Base-by-base conservation (phyloP, 805 yeast genomes). In the Wickerhamiella slavikovae region DNA sequence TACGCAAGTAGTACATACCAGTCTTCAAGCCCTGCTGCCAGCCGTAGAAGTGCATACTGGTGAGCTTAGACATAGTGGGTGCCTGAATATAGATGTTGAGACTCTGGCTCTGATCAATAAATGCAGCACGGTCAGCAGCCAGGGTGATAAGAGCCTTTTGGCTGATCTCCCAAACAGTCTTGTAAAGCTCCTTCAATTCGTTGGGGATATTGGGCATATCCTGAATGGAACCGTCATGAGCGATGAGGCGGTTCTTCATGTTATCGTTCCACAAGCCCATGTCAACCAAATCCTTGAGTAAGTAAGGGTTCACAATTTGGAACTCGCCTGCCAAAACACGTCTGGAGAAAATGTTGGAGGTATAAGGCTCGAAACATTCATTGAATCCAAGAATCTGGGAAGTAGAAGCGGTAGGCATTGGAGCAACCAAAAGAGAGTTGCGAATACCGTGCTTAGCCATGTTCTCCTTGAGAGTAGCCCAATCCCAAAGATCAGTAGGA, bases 21-120 rank as follows among this genome's bases (percentile, higher is more conserved):
- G 98, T 89, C 66, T 89, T 89, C 51, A 89, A 66, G 36, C 98
- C 98, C 61, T 77, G 80, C 62, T 78, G 77, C 98, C 98, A 89
- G 28, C 94, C 96, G 50, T 89, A 85, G 63, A 89, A 89, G 54
- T 89, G 98, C 95, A 89, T 89, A 39, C 89, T 71, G 4, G 96
- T 89, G 49, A 89, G 65, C 54, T 89, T 89, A 45, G 93, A 92
- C 85, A 80, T 77, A 2, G 96, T 82, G 35, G 95, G 95, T 36
- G 71, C 72, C 49, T 66, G 69, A 53, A 89, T 62, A 58, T 79
- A 83, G 39, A 89, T 70, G 52, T 85, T 89, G 63, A 89, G 60
- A 27, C 89, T 73, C 60, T 85, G 96, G 17, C 93, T 79, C 58
- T 89, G 98, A 42, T 68, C 76, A 37, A 75, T 61, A 47, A 66